A percentile compares a stretch with the other conserved stretches of the same genome.
phyloP scores from a whole-genome alignment of 768 basidiomycete genomes.

The Boletus vinaceobasis region DNA sequence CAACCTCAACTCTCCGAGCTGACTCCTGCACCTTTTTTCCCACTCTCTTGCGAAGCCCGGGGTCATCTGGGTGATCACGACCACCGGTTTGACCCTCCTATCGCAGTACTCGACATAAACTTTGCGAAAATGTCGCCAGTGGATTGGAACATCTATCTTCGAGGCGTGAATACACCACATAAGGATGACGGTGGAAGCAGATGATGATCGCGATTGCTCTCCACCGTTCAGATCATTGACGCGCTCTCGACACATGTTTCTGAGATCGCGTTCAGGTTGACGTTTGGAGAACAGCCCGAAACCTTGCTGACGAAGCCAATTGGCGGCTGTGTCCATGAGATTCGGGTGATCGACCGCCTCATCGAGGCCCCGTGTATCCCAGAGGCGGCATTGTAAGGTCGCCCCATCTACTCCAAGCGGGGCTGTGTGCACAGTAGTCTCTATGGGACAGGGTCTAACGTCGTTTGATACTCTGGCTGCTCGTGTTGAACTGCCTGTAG shows the following conservation, averaged over 20 bases:
- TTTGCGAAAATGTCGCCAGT: constrained; percentile 27
- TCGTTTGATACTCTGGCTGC: constrained; percentile 24
- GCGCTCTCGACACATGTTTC: constrained; percentile 16
- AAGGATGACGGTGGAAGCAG: constrained; percentile 14
- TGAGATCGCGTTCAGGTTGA: constrained; percentile 24
- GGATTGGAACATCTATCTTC: constrained; percentile 25
- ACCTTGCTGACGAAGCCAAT: constrained; percentile 23
- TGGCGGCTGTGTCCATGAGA: constrained; percentile 17
- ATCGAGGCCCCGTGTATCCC: constrained; percentile 29
- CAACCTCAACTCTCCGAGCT: constrained; percentile 12
- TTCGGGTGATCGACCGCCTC: constrained; percentile 23
- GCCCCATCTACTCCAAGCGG: background rate
- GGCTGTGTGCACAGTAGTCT: constrained; percentile 16
- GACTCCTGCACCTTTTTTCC: constrained; percentile 19
- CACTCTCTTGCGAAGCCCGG: constrained; percentile 9
- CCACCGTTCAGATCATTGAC: constrained; percentile 9
- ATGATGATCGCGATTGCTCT: constrained; percentile 1
- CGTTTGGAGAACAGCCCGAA: constrained; percentile 12
- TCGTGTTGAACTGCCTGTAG: constrained; percentile 3
- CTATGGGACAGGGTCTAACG: constrained; percentile 22
- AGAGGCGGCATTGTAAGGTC: constrained; percentile 14
- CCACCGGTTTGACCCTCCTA: constrained; percentile 23
- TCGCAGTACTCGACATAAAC: constrained; percentile 25
- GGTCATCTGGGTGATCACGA: constrained; percentile 27
- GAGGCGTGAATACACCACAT: constrained; percentile 31